Evolutionary conservation across 2,329 filamentous ascomycete species (phyloP), one percentile per base, ranked within the genome.

Genomic region (Xylaria hypoxylon): DNA sequence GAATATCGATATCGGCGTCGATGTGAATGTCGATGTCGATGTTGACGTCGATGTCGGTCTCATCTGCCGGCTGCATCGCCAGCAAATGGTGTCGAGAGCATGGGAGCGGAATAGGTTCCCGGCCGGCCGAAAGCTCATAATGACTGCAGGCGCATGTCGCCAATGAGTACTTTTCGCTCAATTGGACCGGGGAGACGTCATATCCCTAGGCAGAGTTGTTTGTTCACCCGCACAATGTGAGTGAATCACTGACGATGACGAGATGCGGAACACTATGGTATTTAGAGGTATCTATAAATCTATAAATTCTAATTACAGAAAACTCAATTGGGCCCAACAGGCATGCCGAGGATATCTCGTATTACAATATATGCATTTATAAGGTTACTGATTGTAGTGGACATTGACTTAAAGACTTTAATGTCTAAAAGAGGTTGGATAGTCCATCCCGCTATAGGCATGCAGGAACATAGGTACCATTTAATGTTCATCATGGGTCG

Each of bases 91-190:
- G 72, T 73, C 69, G 62, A 72, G 69, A 69, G 64, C 61, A 59
- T 68, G 65, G 48, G 68, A 71, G 70, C 74, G 71, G 68, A 74
- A 67, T 33, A 74, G 64, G 64, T 71, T 73, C 69, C 70, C 72
- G 68, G 74, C 62, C 66, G 75, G 72, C 71, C 74, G 72, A 70
- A 74, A 69, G 74, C 72, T 76, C 76, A 78, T 78, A 73, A 69
- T 77, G 75, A 70, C 70, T 62, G 67, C 65, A 62, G 65, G 70
- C 69, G 71, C 73, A 76, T 77, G 66, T 73, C 72, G 71, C 67
- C 71, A 53, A 38, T 45, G 38, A 17, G 60, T 60, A 24, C 11
- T 47, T 35, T 61, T 58, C 38, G 35, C 60, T 62, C 64, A 68
- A 58, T 64, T 62, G 45, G 22, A 40, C 50, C 15, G 44, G 55